Evolutionary conservation across 2,329 filamentous ascomycete species (phyloP), one percentile per base, ranked within the genome.

Genomic region (Cryphonectria radicalis): DNA sequence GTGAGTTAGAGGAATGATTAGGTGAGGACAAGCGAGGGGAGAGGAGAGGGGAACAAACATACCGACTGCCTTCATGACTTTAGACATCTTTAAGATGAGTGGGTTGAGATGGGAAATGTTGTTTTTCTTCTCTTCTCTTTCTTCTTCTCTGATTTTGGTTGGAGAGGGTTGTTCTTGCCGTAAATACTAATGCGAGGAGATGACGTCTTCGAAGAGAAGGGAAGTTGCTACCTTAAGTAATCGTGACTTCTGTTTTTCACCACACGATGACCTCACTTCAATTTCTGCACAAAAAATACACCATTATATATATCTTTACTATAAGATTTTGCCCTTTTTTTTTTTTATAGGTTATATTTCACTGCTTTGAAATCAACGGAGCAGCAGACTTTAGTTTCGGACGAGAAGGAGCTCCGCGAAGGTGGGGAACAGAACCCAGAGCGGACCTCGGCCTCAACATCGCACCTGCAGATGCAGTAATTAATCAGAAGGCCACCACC

Each of bases 1-100:
- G 50, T n/a, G 10, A 40, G 32, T 4, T 28, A 28, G 28, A 28
- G 28, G 28, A 28, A 10, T 50, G 14, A 11, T 17, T 0, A 13
- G 14, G 19, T 25, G 65, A 46, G 50, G 43, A 3, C 32, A 32
- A 32, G 0, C 3, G 19, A 14, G 19, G 13, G 3, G 25, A 25
- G 32, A 4, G 32, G 32, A 32, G 50, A 19, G 14, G 53, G 46
- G 22, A 11, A n/a, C 46, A n/a, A n/a, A 66, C 80, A 60, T 78
- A 84, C 83, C 83, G 63, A 85, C 78, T 77, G 83, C 83, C 76
- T 79, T 84, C 81, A 85, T 85, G 63, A 76, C 74, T 28, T 76
- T 67, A 13, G 76, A 63, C 77, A 79, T 77, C 77, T 1, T 68
- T 70, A 66, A 35, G 5, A 69, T 3, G 37, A 69, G n/a, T 28